Evolutionary conservation across 2,329 filamentous ascomycete species (phyloP), one percentile per base, ranked within the genome.

Genomic region (Cladosporium phlei): DNA sequence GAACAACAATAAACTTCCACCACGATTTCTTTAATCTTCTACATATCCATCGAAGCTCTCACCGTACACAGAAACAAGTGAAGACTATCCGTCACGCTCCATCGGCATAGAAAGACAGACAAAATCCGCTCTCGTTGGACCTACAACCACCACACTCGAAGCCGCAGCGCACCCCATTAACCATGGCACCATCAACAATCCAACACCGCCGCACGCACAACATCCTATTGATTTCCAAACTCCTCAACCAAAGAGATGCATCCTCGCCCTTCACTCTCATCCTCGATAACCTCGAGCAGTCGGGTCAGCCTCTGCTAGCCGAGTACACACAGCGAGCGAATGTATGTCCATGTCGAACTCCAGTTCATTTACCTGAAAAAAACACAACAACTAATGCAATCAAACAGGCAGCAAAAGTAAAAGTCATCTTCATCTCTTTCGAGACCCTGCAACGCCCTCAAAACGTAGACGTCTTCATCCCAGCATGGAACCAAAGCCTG

Each of bases 221-320:
- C 63, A 70, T 94, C 17, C 78, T 95, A 2, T 74, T 95, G 2
- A 82, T 95, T 46, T 86, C 89, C 53, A 90, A 88, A 61, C 73
- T 95, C 2, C 74, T 95, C 53, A 87, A 83, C 60, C 73, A 88
- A 47, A 79, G 88, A 52, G 86, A 93, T 65, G 82, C 80, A 47
- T 38, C 85, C 11, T 95, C 88, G 38, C 91, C 91, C 2, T 81
- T 97, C 59, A 96, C 90, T 0, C 72, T 97, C 20, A 69, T 96
- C 3, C 74, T 95, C 47, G 91, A 97, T 66, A 87, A 77, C 25
- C 73, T 96, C 22, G 88, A 95, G 68, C 89, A 95, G 68, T 81
- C 83, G 20, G 86, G 82, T 5, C 75, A 73, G 22, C 82, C 83
- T 0, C 69, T 95, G 3, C 54, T 91, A 2, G 69, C 72, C 14